These are phyloP conservation scores for Backusella psychrophila DNA, from an alignment of 192 early-diverging fungal species.

Conservation along the genomic window DNA sequence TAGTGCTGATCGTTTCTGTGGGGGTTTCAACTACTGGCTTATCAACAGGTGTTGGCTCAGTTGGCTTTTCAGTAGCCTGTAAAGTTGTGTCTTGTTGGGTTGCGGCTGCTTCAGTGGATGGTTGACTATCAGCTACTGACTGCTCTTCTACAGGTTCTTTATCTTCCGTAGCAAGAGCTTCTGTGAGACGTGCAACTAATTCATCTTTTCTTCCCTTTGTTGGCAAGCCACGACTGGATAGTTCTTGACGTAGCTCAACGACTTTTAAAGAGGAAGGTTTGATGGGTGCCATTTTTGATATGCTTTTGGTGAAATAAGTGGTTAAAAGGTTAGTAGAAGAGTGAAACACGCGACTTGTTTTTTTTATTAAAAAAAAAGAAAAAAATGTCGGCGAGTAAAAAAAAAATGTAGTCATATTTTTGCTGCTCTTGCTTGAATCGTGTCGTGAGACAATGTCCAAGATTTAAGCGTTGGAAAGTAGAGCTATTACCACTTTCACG, in stretches of 20 bases:
- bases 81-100: neutral
- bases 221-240: slow-evolving; percentile 49
- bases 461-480: no score
- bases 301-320: neutral
- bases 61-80: neutral
- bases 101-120: neutral
- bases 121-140: neutral
- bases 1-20: neutral
- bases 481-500: no score
- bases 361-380: neutral
- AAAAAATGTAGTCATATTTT: neutral
- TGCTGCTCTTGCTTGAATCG: no score
- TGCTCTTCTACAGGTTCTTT: neutral
- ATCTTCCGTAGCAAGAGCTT: slow-evolving; percentile 36
- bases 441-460: no score
- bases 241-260: slow-evolving; percentile 42
- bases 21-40: neutral
- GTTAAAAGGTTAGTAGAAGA: neutral
- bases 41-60: neutral
- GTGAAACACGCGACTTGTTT: neutral
- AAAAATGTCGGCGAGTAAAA: neutral
- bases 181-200: slow-evolving; percentile 56
- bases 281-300: slow-evolving; percentile 9
- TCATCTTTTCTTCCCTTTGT: slow-evolving; percentile 67
- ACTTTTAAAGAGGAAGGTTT: slow-evolving; percentile 24